A percentile compares a stretch with the other conserved stretches of the same genome.
phyloP scores from a whole-genome alignment of 495 filamentous ascomycete genomes.

The Trichoderma erinaceum region DNA sequence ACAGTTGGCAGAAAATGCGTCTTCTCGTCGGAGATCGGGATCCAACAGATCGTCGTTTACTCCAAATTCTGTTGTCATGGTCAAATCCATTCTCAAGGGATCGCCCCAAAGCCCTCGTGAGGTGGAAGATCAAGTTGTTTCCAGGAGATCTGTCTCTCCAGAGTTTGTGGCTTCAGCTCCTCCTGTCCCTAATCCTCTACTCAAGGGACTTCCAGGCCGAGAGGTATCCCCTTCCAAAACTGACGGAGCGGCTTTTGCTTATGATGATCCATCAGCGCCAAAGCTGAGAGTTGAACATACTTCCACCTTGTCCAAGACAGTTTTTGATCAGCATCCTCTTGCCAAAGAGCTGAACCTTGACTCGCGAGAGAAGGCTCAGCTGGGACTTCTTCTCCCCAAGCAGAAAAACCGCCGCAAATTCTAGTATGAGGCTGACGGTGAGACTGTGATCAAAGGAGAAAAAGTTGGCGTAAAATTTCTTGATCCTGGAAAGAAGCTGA shows the following conservation, averaged over 20 bases:
- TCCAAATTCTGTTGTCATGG: background rate
- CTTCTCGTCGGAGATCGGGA: background rate
- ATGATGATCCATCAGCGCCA: background rate
- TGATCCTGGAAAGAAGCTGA: background rate
- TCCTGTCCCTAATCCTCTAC: conserved; percentile 1
- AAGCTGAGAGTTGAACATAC: background rate
- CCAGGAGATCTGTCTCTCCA: background rate
- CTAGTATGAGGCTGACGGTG: conserved; percentile 3
- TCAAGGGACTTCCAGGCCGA: conserved; percentile 13
- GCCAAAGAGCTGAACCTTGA: conserved; percentile 4
- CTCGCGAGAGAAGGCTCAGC: conserved; percentile 11
- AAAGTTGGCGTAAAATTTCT: background rate
- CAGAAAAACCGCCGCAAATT: conserved; percentile 3
- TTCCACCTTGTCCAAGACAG: background rate
- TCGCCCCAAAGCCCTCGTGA: conserved; percentile 7
- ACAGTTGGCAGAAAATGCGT: background rate
- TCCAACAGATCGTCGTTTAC: background rate
- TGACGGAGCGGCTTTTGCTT: conserved; percentile 12
- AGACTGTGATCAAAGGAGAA: conserved; percentile 1
- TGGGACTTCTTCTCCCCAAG: conserved; percentile 14
- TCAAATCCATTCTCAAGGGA: conserved; percentile 6
- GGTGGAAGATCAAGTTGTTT: background rate
- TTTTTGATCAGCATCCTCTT: conserved; percentile 12
- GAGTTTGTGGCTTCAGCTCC: conserved; percentile 5
- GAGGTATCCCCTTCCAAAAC: conserved; percentile 8